Evolutionary conservation across 2,329 filamentous ascomycete species (phyloP), one percentile per base, ranked within the genome.

Genomic region (Aspergillus ochraceoroseus): DNA sequence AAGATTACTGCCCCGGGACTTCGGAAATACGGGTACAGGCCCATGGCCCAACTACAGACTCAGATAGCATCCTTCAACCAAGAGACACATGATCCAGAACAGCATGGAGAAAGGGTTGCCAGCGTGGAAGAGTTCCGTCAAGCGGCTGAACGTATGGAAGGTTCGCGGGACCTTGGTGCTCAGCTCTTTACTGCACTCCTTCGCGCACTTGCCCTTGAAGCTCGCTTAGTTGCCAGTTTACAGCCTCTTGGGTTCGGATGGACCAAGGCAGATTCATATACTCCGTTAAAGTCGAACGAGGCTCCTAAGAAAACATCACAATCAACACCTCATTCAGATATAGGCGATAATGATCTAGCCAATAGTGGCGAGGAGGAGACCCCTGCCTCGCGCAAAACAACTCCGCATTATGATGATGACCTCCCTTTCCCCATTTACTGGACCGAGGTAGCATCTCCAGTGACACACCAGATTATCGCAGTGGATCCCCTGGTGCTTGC

Each of bases 191-290:
- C 87, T 0, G 86, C 87, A 2, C 67, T 98, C 5, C 62, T 95
- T 14, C 75, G 92, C 49, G 87, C 82, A 0, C 60, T 96, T 7
- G 86, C 86, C 0, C 69, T 96, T 2, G 87, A 95, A 55, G 79
- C 87, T 7, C 77, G 90, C 19, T 76, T 96, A 72, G 80, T 96
- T 2, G 81, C 82, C 7, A 95, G 80, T 57, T 61, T 98, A 27
- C 92, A 96, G 58, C 83, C 88, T 1, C 67, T 87, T 14, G 92
- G 92, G 0, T 95, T 94, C 62, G 88, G 88, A 1, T 96, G 87
- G 82, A 94, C 80, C 46, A 94, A 90, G 61, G 67, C 75, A 7
- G 92, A 98, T 63, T 85, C 92, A 36, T 86, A 84, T 4, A 77
- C 79, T 8, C 56, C 71, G 37, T 52, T 15, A 48, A 51, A 32